Base-by-base conservation (phyloP, 306 rosid species). In the Quercus variabilis region DNA sequence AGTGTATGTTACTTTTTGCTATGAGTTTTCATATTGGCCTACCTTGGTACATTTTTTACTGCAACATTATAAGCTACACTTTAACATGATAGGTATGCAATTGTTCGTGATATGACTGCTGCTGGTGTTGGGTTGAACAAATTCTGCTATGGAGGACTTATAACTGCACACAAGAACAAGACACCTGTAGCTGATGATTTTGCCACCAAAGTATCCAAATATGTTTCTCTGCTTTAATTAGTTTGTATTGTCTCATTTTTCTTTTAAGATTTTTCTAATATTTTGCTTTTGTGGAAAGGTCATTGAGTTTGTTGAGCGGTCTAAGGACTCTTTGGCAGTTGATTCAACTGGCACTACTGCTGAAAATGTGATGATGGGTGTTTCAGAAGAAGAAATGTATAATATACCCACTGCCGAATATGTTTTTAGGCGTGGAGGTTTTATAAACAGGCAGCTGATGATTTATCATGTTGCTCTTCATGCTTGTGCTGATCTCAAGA, bases 121-220 rank as follows among this genome's bases (percentile, higher is more conserved):
- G 98, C 98, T 77, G 99, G 99, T 80, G 93, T 95, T 76, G 99
- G 97, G 77, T 84, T 93, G 83, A 91, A 93, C 88, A 90, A 89
- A 86, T 95, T 81, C 83, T 95, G 97, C 84, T 95, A 95, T 68
- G 89, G 96, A 18, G 99, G 96, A 68, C 97, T 95, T 79, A 90
- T 95, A 65, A 21, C 91, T 79, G 98, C 97, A 46, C 91, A 89
- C 82, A 88, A 75, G 88, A 95, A 91, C 82, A 91, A 88, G 71
- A 87, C 70, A 52, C 99, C 97, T 38, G 63, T 88, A 38, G 76
- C 94, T 26, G 96, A 90, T 80, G 99, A 95, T 82, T 93, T 92
- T 81, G 88, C 86, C 74, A 75, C 92, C 78, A 91, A 95, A 88
- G 99, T 93, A 91, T 26, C 51, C 30, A 6, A 76, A 76, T 76